phyloP scores from a whole-genome alignment of 2,329 filamentous ascomycete species.

The Phialocephala subalpina region DNA sequence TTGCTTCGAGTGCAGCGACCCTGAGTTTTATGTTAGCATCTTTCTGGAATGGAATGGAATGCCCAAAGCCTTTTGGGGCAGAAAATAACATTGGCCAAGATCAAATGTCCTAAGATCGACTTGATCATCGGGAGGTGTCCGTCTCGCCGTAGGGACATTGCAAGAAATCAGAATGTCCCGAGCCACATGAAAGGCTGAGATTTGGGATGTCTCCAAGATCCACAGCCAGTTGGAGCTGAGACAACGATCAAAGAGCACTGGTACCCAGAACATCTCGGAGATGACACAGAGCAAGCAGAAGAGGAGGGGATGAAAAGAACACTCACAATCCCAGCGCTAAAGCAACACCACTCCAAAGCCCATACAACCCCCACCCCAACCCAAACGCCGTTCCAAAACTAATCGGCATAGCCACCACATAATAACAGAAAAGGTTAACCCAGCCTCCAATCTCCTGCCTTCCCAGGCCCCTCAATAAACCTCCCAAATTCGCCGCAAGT shows the following conservation, averaged over 20 bases:
- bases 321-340: constrained; percentile 58
- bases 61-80: not conserved
- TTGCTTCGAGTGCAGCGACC: constrained; percentile 63
- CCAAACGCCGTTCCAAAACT: constrained; percentile 82
- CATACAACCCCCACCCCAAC: constrained; percentile 77
- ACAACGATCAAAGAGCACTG: not conserved
- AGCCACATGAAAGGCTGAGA: not conserved
- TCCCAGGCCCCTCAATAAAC: constrained; percentile 85
- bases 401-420: constrained; percentile 84
- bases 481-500: constrained; percentile 80
- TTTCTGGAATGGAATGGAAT: not conserved
- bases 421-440: constrained; percentile 87
- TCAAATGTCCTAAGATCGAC: not conserved
- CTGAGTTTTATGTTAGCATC: constrained; percentile 33
- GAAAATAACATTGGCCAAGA: not conserved
- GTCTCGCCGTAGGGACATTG: not conserved
- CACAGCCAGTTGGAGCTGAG: not conserved
- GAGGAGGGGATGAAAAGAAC: not conserved
- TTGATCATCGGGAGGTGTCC: not conserved
- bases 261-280: not conserved
- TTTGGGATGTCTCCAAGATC: not conserved
- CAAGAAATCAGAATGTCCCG: not conserved
- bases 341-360: constrained; percentile 83
- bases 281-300: not conserved
- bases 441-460: constrained; percentile 91